Evolutionary conservation across 768 basidiomycete species (phyloP).

Genomic region (Lactarius evosmus): DNA sequence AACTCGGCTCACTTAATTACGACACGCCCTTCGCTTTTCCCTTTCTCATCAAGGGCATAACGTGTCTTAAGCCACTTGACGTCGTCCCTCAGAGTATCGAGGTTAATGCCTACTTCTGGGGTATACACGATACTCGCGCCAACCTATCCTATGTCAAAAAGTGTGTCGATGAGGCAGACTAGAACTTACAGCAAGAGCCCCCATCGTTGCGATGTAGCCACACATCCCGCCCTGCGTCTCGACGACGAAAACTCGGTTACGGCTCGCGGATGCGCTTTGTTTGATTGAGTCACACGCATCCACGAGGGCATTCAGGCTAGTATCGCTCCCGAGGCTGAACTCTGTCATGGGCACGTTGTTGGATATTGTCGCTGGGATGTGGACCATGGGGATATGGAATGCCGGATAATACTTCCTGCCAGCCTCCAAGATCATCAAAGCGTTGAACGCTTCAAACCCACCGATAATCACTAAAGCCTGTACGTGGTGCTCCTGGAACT

Average conservation of each 20-base stretch:
- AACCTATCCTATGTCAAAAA: slow-evolving; percentile 46
- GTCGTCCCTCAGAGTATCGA: slow-evolving; percentile 78
- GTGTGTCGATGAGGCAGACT: not conserved
- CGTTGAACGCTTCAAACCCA: slow-evolving; percentile 91
- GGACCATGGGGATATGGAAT: slow-evolving; percentile 94
- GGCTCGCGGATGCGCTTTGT: slow-evolving; percentile 94
- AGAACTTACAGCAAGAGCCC: slow-evolving; percentile 83
- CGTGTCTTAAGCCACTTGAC: slow-evolving; percentile 85
- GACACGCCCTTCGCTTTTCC: slow-evolving; percentile 88
- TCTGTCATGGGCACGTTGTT: slow-evolving; percentile 99
- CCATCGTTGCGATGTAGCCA: slow-evolving; percentile 94
- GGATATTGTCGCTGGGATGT: slow-evolving; percentile 94
- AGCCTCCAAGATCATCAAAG: slow-evolving; percentile 73
- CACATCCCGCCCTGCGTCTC: slow-evolving; percentile 98
- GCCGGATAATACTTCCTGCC: slow-evolving; percentile 81
- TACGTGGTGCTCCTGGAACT: slow-evolving; percentile 82
- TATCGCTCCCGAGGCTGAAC: slow-evolving; percentile 93
- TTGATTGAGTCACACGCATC: slow-evolving; percentile 98
- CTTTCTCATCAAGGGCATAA: slow-evolving; percentile 81
- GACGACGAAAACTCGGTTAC: slow-evolving; percentile 95
- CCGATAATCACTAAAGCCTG: slow-evolving; percentile 87
- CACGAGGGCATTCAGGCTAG: slow-evolving; percentile 95
- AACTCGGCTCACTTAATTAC: slow-evolving; percentile 69
- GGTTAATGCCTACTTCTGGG: slow-evolving; percentile 83
- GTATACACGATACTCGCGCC: slow-evolving; percentile 94